A percentile compares a stretch with the other conserved stretches of the same genome.
Conservation (phyloP, 306 rosid species). For the Luffa acutangula region DNA sequence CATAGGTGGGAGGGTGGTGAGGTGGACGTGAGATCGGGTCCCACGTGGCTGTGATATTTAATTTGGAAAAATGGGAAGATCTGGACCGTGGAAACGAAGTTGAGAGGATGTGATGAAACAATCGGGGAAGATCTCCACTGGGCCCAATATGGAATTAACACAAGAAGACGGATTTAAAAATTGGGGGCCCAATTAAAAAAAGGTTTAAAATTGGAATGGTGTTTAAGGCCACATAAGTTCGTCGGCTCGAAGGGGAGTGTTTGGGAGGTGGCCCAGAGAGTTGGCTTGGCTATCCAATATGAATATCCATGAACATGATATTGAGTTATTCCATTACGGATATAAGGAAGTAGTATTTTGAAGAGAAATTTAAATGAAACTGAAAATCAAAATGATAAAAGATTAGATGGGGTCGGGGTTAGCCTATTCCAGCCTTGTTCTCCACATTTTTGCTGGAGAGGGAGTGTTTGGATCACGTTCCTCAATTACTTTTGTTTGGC, state of each 20-base stretch:
- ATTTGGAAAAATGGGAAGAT: background rate
- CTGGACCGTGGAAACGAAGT: background rate
- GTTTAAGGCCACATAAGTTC: background rate
- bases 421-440: background rate
- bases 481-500: background rate
- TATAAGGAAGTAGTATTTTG: background rate
- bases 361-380: background rate
- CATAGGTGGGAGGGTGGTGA: background rate
- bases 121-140: background rate
- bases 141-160: constrained; percentile 5
- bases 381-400: background rate
- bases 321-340: background rate
- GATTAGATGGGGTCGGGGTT: background rate
- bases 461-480: background rate
- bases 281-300: background rate
- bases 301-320: no score
- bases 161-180: background rate
- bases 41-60: background rate
- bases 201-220: background rate
- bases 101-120: background rate
- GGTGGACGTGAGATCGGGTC: constrained; percentile 6
- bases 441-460: background rate
- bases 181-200: background rate
- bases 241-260: background rate
- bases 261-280: background rate